phyloP scores from a whole-genome alignment of 352 stramenopile genomes.

The Phytophthora hibernalis region DNA sequence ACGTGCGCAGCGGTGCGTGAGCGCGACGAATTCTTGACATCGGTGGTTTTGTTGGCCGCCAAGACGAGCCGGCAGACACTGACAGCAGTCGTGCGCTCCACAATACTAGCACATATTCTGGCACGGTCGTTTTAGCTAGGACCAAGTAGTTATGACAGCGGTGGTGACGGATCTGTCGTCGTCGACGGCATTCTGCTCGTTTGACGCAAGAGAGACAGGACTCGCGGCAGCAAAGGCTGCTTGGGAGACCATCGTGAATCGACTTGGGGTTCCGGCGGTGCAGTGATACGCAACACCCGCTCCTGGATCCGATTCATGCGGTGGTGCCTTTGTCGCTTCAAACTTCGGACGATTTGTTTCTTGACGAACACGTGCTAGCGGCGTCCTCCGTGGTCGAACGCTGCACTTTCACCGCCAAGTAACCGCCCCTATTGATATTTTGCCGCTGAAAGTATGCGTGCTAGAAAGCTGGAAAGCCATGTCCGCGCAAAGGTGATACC shows the following conservation, averaged over 20 bases:
- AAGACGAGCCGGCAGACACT: background rate
- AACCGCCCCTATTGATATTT: background rate
- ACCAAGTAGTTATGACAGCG: background rate
- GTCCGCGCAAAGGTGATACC: background rate
- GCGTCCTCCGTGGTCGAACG: background rate
- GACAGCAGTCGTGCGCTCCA: background rate
- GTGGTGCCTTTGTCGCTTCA: conserved; percentile 1
- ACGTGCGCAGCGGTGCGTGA: background rate
- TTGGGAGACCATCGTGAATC: background rate
- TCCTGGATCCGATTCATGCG: background rate
- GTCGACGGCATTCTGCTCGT: conserved; percentile 4
- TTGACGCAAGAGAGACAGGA: conserved; percentile 4
- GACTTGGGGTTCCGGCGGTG: conserved; percentile 12
- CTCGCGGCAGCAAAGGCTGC: conserved; percentile 1
- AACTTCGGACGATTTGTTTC: background rate
- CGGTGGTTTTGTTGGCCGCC: background rate
- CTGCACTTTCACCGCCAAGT: background rate
- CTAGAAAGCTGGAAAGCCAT: too few species aligned
- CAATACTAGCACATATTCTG: too few species aligned
- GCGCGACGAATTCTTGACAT: conserved; percentile 6
- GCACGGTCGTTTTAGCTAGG: background rate
- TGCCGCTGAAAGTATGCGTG: background rate
- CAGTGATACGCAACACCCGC: conserved; percentile 7
- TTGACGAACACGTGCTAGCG: background rate
- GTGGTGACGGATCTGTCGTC: conserved; percentile 1